Base-by-base conservation (phyloP, 208 protist species). In the Crithidia expoeki region DNA sequence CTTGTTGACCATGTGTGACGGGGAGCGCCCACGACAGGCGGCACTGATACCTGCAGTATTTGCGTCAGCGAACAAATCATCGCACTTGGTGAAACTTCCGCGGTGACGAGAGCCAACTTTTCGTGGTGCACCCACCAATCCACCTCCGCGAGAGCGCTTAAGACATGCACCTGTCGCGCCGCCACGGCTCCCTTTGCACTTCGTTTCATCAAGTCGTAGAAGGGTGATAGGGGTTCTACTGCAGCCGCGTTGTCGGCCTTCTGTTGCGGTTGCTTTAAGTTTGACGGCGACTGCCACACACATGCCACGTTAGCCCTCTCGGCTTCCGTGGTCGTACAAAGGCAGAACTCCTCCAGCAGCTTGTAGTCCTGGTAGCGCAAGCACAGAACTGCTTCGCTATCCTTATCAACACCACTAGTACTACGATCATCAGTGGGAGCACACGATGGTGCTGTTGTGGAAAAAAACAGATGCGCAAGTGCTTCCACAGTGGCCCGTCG, bases 281-380 rank as follows among this genome's bases (percentile, higher is more conserved):
- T 47, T 4, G 16, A n/a, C 16, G n/a, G 42, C 42, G 16, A 4
- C 12, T n/a, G 4, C 36, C 33, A 46, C 40, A 63, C 40, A 5
- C 17, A 5, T 9, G 0, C 40, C 11, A 17, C 40, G 17, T 51
- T 17, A 2, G 44, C 23, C 44, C 7, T 28, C 12, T 34, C 59
- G 5, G 6, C 27, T 0, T 42, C 59, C 1, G 5, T 16, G 5
- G 3, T 10, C 9, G 30, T 30, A 6, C 19, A 42, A 12, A 2
- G 17, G 25, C 53, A 59, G n/a, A 68, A 49, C 0, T 44, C 52
- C 21, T 64, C 46, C 38, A 68, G 33, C 46, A 58, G 17, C 21
- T 47, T 34, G 30, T 52, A 68, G 44, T 76, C 70, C 28, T 69
- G 70, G 36, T 76, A 76, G 28, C 70, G 59, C 51, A 76, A 17